Evolutionary conservation across 2,329 filamentous ascomycete genomes (phyloP).

Genomic region (Cercospora sp.): DNA sequence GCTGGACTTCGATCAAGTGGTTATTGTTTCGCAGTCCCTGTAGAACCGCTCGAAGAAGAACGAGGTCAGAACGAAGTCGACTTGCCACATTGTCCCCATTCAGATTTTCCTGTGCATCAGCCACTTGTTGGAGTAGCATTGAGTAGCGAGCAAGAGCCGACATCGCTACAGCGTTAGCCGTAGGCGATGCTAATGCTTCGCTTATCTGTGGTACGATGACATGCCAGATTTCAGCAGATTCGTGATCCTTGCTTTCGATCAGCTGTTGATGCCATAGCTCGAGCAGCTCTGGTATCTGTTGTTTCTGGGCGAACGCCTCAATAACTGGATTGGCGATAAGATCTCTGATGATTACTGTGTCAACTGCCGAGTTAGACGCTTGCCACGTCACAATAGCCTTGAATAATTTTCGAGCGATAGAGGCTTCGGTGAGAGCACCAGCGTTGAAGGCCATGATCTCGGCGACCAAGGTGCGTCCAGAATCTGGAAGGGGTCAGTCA

Average conservation of each 20-base stretch:
- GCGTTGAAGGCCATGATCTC: slow-evolving; percentile 49
- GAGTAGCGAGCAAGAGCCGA: not conserved
- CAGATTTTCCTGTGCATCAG: not conserved
- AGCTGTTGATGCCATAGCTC: slow-evolving; percentile 36
- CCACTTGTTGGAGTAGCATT: not conserved
- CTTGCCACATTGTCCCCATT: not conserved
- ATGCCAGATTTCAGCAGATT: not conserved
- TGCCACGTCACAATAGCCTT: not conserved
- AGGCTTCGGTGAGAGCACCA: slow-evolving; percentile 45
- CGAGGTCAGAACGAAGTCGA: slow-evolving; percentile 5
- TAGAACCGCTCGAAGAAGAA: slow-evolving; percentile 13
- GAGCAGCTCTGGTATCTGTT: slow-evolving; percentile 34
- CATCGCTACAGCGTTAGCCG: not conserved
- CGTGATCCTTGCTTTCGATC: slow-evolving; percentile 6
- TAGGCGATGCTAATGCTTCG: not conserved
- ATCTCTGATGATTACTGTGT: slow-evolving; percentile 4
- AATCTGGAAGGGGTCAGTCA: not conserved
- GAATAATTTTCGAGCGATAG: slow-evolving; percentile 17
- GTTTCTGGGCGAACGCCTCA: slow-evolving; percentile 33
- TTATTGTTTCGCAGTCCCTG: slow-evolving; percentile 9
- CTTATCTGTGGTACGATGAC: not conserved
- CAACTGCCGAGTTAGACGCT: not conserved
- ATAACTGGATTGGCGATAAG: slow-evolving; percentile 35
- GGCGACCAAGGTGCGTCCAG: slow-evolving; percentile 43
- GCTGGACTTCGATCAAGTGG: slow-evolving; percentile 4